Evolutionary conservation across 2,329 filamentous ascomycete species (phyloP).

Genomic region (Stachybotrys chartarum): DNA sequence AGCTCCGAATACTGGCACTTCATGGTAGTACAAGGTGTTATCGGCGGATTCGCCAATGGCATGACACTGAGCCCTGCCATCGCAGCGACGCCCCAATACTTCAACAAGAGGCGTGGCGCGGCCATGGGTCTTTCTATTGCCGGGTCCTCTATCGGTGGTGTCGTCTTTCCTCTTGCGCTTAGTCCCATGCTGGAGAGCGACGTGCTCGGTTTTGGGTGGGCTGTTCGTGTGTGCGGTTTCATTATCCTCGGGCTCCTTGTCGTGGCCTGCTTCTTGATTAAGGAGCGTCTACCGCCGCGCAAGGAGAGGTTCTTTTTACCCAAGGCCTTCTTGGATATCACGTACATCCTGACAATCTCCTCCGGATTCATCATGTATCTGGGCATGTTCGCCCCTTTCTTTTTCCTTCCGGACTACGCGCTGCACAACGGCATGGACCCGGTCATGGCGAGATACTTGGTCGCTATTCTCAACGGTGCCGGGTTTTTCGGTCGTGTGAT

Average conservation of each 20-base stretch:
- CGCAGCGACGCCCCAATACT: background rate
- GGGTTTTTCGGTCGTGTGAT: slow-evolving; percentile 51
- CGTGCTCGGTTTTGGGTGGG: slow-evolving; percentile 41
- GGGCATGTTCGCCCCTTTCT: slow-evolving; percentile 15
- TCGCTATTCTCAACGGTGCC: slow-evolving; percentile 60
- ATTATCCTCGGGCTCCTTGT: slow-evolving; percentile 34
- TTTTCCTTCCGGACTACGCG: slow-evolving; percentile 48
- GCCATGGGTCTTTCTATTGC: background rate
- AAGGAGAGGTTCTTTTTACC: slow-evolving; percentile 32
- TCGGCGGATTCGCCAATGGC: background rate
- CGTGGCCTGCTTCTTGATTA: slow-evolving; percentile 27
- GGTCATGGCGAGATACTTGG: slow-evolving; percentile 55
- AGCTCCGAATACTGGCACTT: background rate
- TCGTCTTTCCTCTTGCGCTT: slow-evolving; percentile 41
- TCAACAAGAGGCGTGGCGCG: background rate
- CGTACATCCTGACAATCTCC: background rate
- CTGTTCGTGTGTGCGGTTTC: slow-evolving; percentile 44
- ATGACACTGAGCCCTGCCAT: background rate
- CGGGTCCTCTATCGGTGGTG: slow-evolving; percentile 18
- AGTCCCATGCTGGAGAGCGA: slow-evolving; percentile 38
- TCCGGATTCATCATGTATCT: slow-evolving; percentile 29
- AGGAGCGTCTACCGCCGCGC: slow-evolving; percentile 24
- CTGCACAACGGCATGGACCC: slow-evolving; percentile 42
- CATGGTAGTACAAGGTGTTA: background rate
- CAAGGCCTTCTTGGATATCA: slow-evolving; percentile 21